phyloP scores from a whole-genome alignment of 106 monocot species.

The Dioscorea dumetorum region DNA sequence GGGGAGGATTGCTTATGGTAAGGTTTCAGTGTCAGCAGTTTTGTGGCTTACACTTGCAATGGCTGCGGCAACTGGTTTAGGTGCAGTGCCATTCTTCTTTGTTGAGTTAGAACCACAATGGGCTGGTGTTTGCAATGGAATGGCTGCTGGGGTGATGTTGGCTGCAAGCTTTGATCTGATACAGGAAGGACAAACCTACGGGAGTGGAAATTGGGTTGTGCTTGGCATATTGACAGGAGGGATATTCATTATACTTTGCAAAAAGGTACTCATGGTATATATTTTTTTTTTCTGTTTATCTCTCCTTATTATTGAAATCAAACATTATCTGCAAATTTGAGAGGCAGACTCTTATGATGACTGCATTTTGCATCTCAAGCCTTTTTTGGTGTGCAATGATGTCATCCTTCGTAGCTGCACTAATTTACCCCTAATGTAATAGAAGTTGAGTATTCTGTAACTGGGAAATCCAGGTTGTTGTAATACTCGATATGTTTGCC shows the following conservation, averaged over 20 bases:
- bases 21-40: constrained; percentile 67
- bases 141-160: constrained; percentile 96
- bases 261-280: constrained; percentile 53
- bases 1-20: constrained; percentile 22
- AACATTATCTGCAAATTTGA: too few species aligned
- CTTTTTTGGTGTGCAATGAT: too few species aligned
- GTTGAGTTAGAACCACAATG: constrained; percentile 89
- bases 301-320: not conserved
- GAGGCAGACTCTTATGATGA: too few species aligned
- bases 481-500: too few species aligned
- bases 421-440: too few species aligned
- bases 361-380: too few species aligned
- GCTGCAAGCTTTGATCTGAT: constrained; percentile 98
- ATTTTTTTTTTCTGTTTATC: not conserved
- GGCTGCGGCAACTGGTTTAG: constrained; percentile 93
- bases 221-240: constrained; percentile 79
- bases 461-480: too few species aligned
- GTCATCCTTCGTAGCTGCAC: too few species aligned
- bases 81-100: constrained; percentile 95
- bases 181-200: constrained; percentile 86
- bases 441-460: too few species aligned
- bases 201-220: constrained; percentile 69
- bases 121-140: constrained; percentile 94
- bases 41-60: constrained; percentile 91
- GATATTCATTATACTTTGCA: constrained; percentile 95